Percentiles rank a stretch among this genome's conserved stretches.
Conservation (phyloP, 495 filamentous ascomycete genomes). For the Penicillium desertorum region DNA sequence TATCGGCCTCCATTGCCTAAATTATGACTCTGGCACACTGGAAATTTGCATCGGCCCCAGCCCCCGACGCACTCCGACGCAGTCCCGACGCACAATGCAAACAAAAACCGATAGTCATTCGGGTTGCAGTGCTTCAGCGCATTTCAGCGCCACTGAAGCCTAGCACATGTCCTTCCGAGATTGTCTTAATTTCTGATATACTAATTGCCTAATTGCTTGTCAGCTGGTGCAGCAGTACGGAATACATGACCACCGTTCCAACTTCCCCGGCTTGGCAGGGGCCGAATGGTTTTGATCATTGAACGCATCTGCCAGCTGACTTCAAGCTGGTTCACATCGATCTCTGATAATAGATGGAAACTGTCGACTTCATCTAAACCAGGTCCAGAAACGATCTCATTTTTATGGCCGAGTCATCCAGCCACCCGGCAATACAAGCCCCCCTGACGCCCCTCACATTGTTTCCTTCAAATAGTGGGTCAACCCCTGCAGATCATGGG, state of each 20-base stretch:
- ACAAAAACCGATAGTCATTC: neutral
- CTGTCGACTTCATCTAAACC: neutral
- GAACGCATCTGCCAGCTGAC: neutral
- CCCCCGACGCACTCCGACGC: neutral
- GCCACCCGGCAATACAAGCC: neutral
- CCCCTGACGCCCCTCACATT: slow-evolving; percentile 14
- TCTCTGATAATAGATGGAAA: neutral
- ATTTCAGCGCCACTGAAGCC: neutral
- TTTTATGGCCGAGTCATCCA: neutral
- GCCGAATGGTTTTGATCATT: neutral
- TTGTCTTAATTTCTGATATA: neutral
- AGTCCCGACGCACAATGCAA: neutral
- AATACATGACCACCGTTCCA: neutral
- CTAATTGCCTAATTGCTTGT: slow-evolving; percentile 1
- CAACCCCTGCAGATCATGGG: slow-evolving; percentile 21
- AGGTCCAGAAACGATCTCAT: neutral
- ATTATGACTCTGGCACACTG: neutral
- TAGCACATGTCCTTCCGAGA: neutral
- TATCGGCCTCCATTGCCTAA: neutral
- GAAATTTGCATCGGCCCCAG: neutral
- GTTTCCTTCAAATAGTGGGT: slow-evolving; percentile 12
- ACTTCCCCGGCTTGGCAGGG: slow-evolving; percentile 3
- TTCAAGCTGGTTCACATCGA: too few relatives aligned
- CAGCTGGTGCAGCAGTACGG: neutral
- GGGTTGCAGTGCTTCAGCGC: neutral